phyloP scores from a whole-genome alignment of 2,329 filamentous ascomycete species.

The Neofusicoccum parvum region DNA sequence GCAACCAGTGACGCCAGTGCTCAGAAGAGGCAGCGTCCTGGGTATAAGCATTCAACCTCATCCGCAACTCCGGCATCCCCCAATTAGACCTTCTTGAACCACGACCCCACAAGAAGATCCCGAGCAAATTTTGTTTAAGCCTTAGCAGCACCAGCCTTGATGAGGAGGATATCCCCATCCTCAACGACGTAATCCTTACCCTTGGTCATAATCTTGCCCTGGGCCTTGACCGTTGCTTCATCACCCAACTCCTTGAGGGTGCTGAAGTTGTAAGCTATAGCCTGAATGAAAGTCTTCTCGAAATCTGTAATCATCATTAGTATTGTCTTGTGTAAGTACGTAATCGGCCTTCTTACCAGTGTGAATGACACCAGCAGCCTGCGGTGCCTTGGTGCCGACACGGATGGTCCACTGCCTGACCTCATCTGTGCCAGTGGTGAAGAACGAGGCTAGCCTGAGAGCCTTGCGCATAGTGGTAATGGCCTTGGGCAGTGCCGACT shows the following conservation, averaged over 20 bases:
- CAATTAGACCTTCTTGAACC: constrained; percentile 5
- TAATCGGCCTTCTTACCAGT: constrained; percentile 49
- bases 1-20: constrained; percentile 19
- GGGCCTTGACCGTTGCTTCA: constrained; percentile 84
- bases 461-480: constrained; percentile 91
- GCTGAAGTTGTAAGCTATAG: constrained; percentile 86
- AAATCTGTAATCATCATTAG: constrained; percentile 64
- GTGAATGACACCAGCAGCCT: constrained; percentile 97
- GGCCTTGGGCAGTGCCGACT: constrained; percentile 89
- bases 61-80: constrained; percentile 13
- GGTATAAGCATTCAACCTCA: constrained; percentile 20
- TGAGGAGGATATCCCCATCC: constrained; percentile 79
- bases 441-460: constrained; percentile 90
- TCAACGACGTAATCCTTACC: constrained; percentile 94
- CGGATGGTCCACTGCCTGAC: constrained; percentile 98
- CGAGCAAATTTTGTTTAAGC: constrained; percentile 44
- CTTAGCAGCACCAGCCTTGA: constrained; percentile 88
- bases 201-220: constrained; percentile 97
- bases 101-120: constrained; percentile 8
- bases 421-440: constrained; percentile 94
- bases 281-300: constrained; percentile 99
- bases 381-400: constrained; percentile 94
- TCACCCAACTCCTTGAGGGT: constrained; percentile 83
- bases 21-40: constrained; percentile 20
- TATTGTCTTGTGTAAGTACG: constrained; percentile 11